Percentiles rank a stretch among this genome's conserved stretches.
Conservation (phyloP, 2,329 filamentous ascomycete species). For the Hypoxylon sp. region DNA sequence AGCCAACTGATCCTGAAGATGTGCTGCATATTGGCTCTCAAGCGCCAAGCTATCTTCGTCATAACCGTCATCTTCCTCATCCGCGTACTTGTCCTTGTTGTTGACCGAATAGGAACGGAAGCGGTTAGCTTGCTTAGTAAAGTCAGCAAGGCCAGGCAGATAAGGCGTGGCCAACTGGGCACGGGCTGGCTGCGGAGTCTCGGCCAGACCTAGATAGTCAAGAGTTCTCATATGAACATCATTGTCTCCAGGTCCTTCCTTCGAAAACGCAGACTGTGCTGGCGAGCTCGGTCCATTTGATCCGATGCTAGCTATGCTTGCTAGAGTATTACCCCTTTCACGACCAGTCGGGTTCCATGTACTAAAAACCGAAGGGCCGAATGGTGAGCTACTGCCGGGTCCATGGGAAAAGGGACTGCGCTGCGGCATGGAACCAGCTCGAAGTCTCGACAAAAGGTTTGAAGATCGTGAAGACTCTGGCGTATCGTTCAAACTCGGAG, state of each 20-base stretch:
- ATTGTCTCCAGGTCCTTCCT: constrained; percentile 85
- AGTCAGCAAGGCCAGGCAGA: constrained; percentile 79
- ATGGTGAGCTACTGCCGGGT: constrained; percentile 73
- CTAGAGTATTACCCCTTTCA: constrained; percentile 87
- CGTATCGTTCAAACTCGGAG: constrained; percentile 65
- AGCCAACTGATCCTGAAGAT: constrained; percentile 72
- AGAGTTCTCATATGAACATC: constrained; percentile 91
- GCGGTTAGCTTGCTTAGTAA: constrained; percentile 83
- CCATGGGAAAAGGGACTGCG: constrained; percentile 75
- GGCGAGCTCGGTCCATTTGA: constrained; percentile 93
- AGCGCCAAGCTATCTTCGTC: constrained; percentile 68
- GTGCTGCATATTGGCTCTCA: constrained; percentile 71
- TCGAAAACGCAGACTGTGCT: constrained; percentile 85
- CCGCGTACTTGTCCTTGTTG: constrained; percentile 96
- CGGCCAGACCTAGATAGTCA: constrained; percentile 94
- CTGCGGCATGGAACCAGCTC: constrained; percentile 95
- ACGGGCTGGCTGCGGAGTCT: constrained; percentile 86
- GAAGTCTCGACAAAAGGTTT: constrained; percentile 83
- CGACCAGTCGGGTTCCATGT: constrained; percentile 82
- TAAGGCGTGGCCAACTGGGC: constrained; percentile 82
- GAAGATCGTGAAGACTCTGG: constrained; percentile 70
- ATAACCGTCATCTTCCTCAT: constrained; percentile 86
- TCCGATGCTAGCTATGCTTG: constrained; percentile 84
- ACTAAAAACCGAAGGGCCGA: constrained; percentile 91
- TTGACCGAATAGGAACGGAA: constrained; percentile 99